Conservation (phyloP, 306 rosid genomes). For the Cicer bijugum region DNA sequence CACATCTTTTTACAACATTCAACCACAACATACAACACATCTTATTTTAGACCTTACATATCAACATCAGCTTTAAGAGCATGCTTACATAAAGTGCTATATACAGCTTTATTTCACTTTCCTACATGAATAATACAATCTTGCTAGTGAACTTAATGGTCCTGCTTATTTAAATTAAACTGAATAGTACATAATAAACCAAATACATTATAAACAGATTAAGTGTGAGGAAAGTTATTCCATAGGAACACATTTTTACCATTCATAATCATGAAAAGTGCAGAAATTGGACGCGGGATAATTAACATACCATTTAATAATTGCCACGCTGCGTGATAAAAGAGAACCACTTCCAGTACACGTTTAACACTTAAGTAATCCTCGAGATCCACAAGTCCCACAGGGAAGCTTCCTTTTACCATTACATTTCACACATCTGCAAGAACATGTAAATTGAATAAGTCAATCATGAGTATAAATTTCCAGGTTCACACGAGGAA, state of each 20-base stretch:
- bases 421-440: constrained; percentile 87
- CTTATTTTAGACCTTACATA: no score
- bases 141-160: background rate
- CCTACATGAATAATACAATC: constrained; percentile 18
- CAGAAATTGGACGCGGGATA: background rate
- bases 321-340: constrained; percentile 59
- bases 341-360: constrained; percentile 84
- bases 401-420: constrained; percentile 88
- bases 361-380: constrained; percentile 67
- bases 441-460: constrained; percentile 38
- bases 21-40: no score
- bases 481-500: constrained; percentile 30
- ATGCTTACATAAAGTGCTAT: background rate
- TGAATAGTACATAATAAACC: background rate
- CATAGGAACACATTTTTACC: background rate
- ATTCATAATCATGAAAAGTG: background rate
- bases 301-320: constrained; percentile 52
- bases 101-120: constrained; percentile 6
- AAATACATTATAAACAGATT: constrained; percentile 4
- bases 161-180: constrained; percentile 4
- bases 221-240: constrained; percentile 11
- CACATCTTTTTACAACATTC: no score
- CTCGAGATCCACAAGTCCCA: constrained; percentile 82
- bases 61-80: background rate
- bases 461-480: constrained; percentile 34